A percentile compares a stretch with the other conserved stretches of the same genome.
phyloP scores from a whole-genome alignment of 73 alveolate genomes.

The Tetrahymena borealis region DNA sequence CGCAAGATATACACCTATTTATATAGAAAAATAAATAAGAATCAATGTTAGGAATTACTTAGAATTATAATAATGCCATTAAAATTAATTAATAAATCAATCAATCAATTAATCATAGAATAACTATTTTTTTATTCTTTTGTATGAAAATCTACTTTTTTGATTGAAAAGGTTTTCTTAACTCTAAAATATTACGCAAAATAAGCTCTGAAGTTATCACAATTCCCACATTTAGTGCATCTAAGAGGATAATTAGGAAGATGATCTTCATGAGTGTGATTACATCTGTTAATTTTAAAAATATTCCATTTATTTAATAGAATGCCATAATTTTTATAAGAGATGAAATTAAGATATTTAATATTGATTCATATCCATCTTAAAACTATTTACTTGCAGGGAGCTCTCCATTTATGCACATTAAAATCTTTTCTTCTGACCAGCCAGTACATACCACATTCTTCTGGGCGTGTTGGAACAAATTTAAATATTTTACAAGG shows the following conservation, averaged over 20 bases:
- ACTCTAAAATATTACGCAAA: constrained; percentile 54
- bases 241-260: constrained; percentile 74
- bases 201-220: constrained; percentile 80
- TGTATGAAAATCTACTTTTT: too few relatives aligned
- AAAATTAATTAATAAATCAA: too few relatives aligned
- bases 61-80: neutral
- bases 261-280: constrained; percentile 95
- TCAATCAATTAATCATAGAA: too few relatives aligned
- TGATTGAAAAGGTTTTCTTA: too few relatives aligned
- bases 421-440: constrained; percentile 93
- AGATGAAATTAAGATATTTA: neutral
- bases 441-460: constrained; percentile 92
- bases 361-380: neutral
- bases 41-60: neutral
- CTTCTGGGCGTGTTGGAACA: constrained; percentile 97
- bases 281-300: constrained; percentile 61
- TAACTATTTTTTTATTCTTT: too few relatives aligned
- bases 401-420: constrained; percentile 84
- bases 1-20: constrained; percentile 82
- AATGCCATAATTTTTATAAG: too few relatives aligned
- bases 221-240: constrained; percentile 82
- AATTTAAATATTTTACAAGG: constrained; percentile 83
- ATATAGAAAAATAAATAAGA: too few relatives aligned
- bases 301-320: too few relatives aligned
- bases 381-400: constrained; percentile 46